These are phyloP conservation scores for Phymatotrichopsis omnivora DNA, from an alignment of 2,329 filamentous ascomycete genomes.

Conservation along the genomic window DNA sequence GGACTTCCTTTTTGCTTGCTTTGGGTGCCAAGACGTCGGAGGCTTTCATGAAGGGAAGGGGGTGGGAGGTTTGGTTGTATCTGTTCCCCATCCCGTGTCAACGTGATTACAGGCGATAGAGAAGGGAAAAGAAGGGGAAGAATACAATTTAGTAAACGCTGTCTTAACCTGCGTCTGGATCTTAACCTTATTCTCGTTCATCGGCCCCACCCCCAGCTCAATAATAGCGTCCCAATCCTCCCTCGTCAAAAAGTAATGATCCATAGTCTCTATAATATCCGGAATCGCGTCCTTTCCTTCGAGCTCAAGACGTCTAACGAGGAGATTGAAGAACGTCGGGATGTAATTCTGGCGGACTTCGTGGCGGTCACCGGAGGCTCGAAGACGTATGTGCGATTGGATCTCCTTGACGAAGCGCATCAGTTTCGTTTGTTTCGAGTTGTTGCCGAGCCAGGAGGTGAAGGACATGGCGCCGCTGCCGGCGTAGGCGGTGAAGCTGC, in stretches of 20 bases:
- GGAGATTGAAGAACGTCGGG: slow-evolving; percentile 72
- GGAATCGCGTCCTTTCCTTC: slow-evolving; percentile 75
- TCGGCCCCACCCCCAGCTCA: slow-evolving; percentile 79
- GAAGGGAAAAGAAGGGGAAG: slow-evolving; percentile 30
- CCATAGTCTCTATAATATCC: slow-evolving; percentile 88
- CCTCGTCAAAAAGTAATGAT: slow-evolving; percentile 87
- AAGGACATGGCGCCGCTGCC: slow-evolving; percentile 69
- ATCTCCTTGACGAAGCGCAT: slow-evolving; percentile 81
- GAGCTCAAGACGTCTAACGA: slow-evolving; percentile 61
- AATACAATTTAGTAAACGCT: slow-evolving; percentile 78
- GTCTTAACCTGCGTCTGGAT: slow-evolving; percentile 80
- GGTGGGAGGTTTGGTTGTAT: slow-evolving; percentile 78
- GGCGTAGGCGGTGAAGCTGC: slow-evolving; percentile 70
- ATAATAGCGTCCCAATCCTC: slow-evolving; percentile 91
- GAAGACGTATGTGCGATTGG: slow-evolving; percentile 91
- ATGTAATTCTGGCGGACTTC: slow-evolving; percentile 93
- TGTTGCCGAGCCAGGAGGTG: slow-evolving; percentile 88
- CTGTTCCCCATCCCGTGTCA: slow-evolving; percentile 43
- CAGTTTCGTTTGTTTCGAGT: slow-evolving; percentile 68
- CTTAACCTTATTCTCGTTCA: slow-evolving; percentile 62
- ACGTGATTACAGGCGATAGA: too few relatives aligned
- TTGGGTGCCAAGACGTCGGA: slow-evolving; percentile 64
- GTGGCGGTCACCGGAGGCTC: slow-evolving; percentile 79
- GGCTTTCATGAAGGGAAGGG: slow-evolving; percentile 92
- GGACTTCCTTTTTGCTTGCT: slow-evolving; percentile 61